These are phyloP conservation scores for Quercus suber DNA, from an alignment of 306 rosid species.

Conservation along the genomic window DNA sequence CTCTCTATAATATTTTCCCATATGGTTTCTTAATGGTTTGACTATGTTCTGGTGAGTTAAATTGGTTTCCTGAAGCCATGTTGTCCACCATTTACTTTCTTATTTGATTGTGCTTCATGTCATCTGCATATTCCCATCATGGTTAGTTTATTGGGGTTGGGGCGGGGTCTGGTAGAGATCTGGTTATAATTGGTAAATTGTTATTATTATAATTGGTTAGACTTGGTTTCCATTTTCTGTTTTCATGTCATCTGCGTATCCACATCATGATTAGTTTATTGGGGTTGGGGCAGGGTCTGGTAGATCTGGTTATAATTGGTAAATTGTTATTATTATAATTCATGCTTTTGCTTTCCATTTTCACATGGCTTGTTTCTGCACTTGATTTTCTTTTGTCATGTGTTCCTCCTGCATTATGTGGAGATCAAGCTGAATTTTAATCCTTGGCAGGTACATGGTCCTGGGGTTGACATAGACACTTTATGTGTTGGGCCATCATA, in stretches of 20 bases:
- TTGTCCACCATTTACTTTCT: not conserved
- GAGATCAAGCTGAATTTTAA: not conserved
- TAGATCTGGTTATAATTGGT: no score
- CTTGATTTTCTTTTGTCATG: not conserved
- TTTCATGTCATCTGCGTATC: not conserved
- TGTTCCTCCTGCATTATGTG: not conserved
- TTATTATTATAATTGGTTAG: not conserved
- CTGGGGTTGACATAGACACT: conserved; percentile 88
- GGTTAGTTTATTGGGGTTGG: not conserved
- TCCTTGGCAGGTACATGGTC: conserved; percentile 67
- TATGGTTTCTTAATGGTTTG: not conserved
- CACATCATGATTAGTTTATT: not conserved
- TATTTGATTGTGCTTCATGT: not conserved
- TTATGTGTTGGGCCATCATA: conserved; percentile 86
- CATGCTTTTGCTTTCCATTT: not conserved
- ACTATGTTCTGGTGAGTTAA: not conserved
- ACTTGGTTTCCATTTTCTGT: not conserved
- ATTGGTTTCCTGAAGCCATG: not conserved
- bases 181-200: no score
- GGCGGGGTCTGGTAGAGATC: not conserved
- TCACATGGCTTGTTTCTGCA: not conserved
- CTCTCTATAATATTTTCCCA: not conserved
- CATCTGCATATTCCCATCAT: not conserved
- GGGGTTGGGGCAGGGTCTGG: not conserved
- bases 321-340: not conserved